These are phyloP conservation scores for Neolentinus lepideus DNA, from an alignment of 1,284 basidiomycete genomes.

Conservation along the genomic window DNA sequence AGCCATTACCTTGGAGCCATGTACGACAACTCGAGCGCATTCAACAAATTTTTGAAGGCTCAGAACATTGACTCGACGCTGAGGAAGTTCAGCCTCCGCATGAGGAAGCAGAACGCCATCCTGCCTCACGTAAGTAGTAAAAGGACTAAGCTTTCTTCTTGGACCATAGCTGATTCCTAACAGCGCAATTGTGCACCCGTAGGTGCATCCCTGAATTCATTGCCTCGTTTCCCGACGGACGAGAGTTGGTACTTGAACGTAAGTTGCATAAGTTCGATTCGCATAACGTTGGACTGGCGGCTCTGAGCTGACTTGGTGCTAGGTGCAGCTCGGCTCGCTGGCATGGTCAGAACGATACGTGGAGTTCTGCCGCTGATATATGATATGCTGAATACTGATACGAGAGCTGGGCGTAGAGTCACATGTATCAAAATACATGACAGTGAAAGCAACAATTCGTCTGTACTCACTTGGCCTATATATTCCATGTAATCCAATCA, in stretches of 20 bases:
- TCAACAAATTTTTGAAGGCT: slow-evolving; percentile 18
- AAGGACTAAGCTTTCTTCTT: not conserved
- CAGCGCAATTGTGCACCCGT: slow-evolving; percentile 5
- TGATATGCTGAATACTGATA: too few species aligned
- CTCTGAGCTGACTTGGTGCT: too few species aligned
- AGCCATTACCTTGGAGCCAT: slow-evolving; percentile 11
- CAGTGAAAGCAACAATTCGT: too few species aligned
- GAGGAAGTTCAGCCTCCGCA: slow-evolving; percentile 12
- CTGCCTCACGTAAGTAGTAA: slow-evolving; percentile 10
- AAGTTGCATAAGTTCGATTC: not conserved
- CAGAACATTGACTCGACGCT: slow-evolving; percentile 11
- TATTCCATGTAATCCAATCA: too few species aligned
- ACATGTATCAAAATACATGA: too few species aligned
- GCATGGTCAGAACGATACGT: slow-evolving; percentile 1
- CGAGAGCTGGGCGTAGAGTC: too few species aligned
- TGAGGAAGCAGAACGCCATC: slow-evolving; percentile 7
- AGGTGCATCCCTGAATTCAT: not conserved
- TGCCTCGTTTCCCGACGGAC: slow-evolving; percentile 1
- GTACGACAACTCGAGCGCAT: slow-evolving; percentile 20
- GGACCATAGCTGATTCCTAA: not conserved
- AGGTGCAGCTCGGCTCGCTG: not conserved
- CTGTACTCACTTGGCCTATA: too few species aligned
- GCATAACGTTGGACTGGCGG: not conserved
- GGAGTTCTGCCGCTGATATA: not conserved
- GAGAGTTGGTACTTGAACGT: slow-evolving; percentile 8